Percentiles rank a stretch among this genome's conserved stretches.
These are phyloP conservation scores for Neofusicoccum laricinum DNA, from an alignment of 2,329 filamentous ascomycete species.

Conservation along the genomic window DNA sequence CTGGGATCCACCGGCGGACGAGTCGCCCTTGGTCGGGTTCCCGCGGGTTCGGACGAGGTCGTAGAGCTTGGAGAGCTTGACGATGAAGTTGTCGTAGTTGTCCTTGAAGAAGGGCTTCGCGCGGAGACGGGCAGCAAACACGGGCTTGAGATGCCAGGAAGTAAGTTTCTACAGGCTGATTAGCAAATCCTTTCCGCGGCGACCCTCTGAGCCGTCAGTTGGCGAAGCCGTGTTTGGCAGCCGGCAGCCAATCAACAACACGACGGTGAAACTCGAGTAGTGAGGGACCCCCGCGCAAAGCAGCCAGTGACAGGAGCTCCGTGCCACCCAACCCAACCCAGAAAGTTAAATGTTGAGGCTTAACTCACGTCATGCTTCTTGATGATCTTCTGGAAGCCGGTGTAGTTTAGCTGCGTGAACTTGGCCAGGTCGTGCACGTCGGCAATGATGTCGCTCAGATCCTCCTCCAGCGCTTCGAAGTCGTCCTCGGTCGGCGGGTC, in stretches of 20 bases:
- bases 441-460: conserved; percentile 95
- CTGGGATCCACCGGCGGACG: conserved; percentile 83
- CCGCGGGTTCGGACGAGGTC: conserved; percentile 91
- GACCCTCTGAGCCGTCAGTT: neutral
- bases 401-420: conserved; percentile 98
- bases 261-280: neutral
- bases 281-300: neutral
- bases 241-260: neutral
- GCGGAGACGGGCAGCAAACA: conserved; percentile 92
- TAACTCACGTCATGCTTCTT: conserved; percentile 91
- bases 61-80: conserved; percentile 92
- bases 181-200: neutral
- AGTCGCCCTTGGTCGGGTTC: conserved; percentile 88
- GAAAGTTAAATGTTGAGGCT: conserved; percentile 19
- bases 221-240: neutral
- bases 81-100: conserved; percentile 94
- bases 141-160: conserved; percentile 85
- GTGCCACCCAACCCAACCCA: neutral
- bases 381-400: conserved; percentile 99
- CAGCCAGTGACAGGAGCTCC: conserved; percentile 4
- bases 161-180: conserved; percentile 73
- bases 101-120: conserved; percentile 98
- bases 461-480: conserved; percentile 89
- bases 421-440: conserved; percentile 98
- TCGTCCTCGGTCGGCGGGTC: conserved; percentile 75